phyloP scores from a whole-genome alignment of 306 rosid genomes.

The Mimosa bimucronata region DNA sequence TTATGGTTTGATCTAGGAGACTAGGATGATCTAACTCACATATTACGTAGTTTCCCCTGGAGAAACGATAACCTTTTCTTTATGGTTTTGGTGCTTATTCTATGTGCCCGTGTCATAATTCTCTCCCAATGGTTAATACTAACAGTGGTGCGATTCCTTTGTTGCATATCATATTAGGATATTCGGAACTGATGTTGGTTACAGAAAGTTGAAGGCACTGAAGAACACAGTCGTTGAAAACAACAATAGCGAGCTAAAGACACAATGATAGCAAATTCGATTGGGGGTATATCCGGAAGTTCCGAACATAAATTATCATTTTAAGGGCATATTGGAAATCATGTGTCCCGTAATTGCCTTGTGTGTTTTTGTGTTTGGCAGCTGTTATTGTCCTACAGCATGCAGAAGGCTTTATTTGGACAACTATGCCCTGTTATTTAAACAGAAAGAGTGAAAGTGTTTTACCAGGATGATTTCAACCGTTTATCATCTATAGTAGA shows the following conservation, averaged over 20 bases:
- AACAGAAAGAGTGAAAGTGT: conserved; percentile 29
- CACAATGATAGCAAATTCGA: conserved; percentile 15
- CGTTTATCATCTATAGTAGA: background rate
- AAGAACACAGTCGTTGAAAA: conserved; percentile 55
- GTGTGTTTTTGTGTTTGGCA: conserved; percentile 41
- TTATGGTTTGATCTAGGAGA: conserved; percentile 9
- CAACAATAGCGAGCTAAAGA: conserved; percentile 52
- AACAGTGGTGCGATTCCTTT: conserved; percentile 19
- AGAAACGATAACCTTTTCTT: background rate
- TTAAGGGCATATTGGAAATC: conserved; percentile 41
- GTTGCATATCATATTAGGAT: conserved; percentile 52
- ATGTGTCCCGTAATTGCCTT: conserved; percentile 30
- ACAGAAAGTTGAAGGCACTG: conserved; percentile 81
- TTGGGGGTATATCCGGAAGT: conserved; percentile 39
- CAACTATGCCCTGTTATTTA: conserved; percentile 40
- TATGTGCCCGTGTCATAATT: background rate
- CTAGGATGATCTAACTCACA: conserved; percentile 16
- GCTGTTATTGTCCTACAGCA: conserved; percentile 36
- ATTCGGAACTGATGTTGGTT: conserved; percentile 85
- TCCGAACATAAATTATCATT: conserved; percentile 41
- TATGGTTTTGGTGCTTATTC: background rate
- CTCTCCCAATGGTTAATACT: conserved; percentile 13
- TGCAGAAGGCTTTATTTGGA: conserved; percentile 43
- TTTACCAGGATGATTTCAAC: conserved; percentile 21
- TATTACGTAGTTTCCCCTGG: background rate